phyloP scores from a whole-genome alignment of 495 filamentous ascomycete species.

The Talaromyces liani region DNA sequence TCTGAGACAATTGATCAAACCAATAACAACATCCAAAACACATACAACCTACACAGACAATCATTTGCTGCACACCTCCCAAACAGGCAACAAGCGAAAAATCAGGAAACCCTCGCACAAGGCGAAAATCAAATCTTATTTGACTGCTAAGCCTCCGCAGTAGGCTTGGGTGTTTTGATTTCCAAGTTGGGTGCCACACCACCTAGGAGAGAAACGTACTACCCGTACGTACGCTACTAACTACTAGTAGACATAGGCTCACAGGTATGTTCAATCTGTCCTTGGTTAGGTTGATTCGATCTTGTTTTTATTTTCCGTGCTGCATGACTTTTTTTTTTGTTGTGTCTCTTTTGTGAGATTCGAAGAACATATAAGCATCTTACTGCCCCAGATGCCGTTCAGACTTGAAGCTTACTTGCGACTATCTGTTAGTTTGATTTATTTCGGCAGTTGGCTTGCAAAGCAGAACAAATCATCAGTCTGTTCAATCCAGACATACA shows the following conservation, averaged over 20 bases:
- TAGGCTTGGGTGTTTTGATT: not conserved
- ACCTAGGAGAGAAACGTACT: not conserved
- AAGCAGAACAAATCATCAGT: not conserved
- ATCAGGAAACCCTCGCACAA: not conserved
- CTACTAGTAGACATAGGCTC: not conserved
- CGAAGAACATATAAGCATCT: conserved; percentile 3
- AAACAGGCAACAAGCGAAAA: not conserved
- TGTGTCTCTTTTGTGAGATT: not conserved
- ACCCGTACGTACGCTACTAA: not conserved
- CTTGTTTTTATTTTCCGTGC: conserved; percentile 3
- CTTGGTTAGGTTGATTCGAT: not conserved
- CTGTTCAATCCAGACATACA: not conserved
- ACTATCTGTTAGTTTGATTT: not conserved
- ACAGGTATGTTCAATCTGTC: not conserved
- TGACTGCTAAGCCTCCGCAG: not conserved
- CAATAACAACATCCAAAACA: not conserved
- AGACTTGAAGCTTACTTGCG: not conserved
- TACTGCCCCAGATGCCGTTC: not conserved
- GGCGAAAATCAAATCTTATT: not conserved
- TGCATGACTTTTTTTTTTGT: conserved; percentile 2
- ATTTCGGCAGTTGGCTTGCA: not conserved
- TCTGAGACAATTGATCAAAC: not conserved
- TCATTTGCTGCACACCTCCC: not conserved
- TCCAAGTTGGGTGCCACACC: not conserved
- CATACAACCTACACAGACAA: not conserved